Base-by-base conservation (phyloP, 805 yeast genomes). In the Candida anglica region DNA sequence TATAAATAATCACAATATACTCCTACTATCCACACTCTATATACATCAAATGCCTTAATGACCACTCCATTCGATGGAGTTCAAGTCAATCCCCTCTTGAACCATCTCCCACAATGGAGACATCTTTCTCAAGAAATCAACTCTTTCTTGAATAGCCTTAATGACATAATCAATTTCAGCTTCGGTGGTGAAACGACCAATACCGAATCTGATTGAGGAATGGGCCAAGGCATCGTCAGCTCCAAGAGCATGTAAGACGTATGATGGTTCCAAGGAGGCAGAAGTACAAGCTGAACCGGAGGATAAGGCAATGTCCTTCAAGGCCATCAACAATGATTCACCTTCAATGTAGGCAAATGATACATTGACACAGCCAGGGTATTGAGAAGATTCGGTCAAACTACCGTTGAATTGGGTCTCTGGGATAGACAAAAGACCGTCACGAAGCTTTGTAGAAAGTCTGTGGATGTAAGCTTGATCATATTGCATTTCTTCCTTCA, bases 101-200 rank as follows among this genome's bases (percentile, higher is more conserved):
- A 87, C 96, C 98, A 93, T 89, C 68, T 93, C 98, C 98, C 98
- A 93, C 50, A 93, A 71, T 31, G 98, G 98, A 38, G 93, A 80
- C 64, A 93, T 72, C 53, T 88, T 91, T 63, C 98, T 79, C 56
- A 93, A 74, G 64, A 87, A 87, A 43, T 80, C 81, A 36, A 93
- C 98, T 62, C 97, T 79, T 58, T 86, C 89, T 37, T 77, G 71
- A 38, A 93, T 86, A 10, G 96, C 96, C 39, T 82, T 70, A 44
- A 93, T 73, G 31, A 93, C 98, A 55, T 89, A 93, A 56, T 93
- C 98, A 34, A 93, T 77, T 64, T 93, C 98, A 33, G 78, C 95
- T 50, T 89, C 96, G 11, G 98, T 93, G 32, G 98, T 91, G 64
- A 91, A 93, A 58, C 98, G 75, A 41, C 98, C 98, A 53, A 93